Evolutionary conservation across 129 eudicot species (phyloP).

Genomic region (Flaveria ramosissima): DNA sequence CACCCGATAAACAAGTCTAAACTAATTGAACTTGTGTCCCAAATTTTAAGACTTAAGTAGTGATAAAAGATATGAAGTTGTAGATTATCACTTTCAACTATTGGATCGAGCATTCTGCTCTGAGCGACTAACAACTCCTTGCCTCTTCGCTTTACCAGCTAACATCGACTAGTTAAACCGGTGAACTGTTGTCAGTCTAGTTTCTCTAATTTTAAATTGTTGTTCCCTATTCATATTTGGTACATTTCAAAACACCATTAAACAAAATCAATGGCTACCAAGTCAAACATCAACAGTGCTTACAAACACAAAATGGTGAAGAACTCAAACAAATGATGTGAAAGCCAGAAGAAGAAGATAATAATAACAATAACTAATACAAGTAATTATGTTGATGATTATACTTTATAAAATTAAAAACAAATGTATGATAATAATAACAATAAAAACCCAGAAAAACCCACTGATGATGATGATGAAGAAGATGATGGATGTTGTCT

Average conservation of each 20-base stretch:
- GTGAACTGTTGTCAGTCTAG: neutral
- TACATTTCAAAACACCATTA: conserved; percentile 4
- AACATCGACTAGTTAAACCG: neutral
- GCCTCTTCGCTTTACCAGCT: neutral
- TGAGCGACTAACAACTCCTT: no score
- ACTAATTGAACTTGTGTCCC: no score
- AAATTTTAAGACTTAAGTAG: no score
- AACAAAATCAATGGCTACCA: neutral
- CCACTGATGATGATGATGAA: conserved; percentile 26
- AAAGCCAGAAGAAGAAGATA: conserved; percentile 5
- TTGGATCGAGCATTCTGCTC: no score
- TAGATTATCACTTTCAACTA: no score
- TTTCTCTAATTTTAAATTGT: neutral
- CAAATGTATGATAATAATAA: conserved; percentile 57
- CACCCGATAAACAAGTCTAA: no score
- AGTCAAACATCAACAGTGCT: conserved; percentile 3
- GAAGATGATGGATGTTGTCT: conserved; percentile 46
- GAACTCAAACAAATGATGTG: conserved; percentile 4
- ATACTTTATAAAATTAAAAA: conserved; percentile 53
- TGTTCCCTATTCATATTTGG: conserved; percentile 13
- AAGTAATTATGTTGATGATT: conserved; percentile 57
- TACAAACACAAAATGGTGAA: conserved; percentile 9
- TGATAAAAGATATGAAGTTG: no score
- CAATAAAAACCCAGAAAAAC: conserved; percentile 50
- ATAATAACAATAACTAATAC: conserved; percentile 31